Percentiles rank a stretch among this genome's conserved stretches.
These are phyloP conservation scores for Solanum pennellii DNA, from an alignment of 257 asterid genomes.

Conservation along the genomic window DNA sequence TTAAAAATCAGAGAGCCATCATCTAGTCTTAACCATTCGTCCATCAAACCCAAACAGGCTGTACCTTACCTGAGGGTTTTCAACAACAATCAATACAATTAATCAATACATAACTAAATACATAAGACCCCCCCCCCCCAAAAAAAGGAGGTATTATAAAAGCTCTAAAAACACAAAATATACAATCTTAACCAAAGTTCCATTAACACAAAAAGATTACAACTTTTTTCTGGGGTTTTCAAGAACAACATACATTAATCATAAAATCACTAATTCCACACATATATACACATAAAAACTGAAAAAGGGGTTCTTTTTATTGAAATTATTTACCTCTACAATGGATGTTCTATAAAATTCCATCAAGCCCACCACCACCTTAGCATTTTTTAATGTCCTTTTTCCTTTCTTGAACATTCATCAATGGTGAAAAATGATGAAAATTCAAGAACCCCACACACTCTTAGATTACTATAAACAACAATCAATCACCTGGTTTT, in stretches of 20 bases:
- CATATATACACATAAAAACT: not conserved
- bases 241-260: not conserved
- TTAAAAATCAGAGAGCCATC: constrained; percentile 7
- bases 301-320: not conserved
- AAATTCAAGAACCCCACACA: not conserved
- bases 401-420: not conserved
- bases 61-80: not conserved
- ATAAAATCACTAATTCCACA: not conserved
- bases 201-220: constrained; percentile 18
- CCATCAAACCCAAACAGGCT: constrained; percentile 26
- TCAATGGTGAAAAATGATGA: not conserved
- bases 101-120: not conserved
- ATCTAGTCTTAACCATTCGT: constrained; percentile 26
- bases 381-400: not conserved
- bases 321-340: not conserved
- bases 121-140: not conserved
- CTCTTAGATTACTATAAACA: not conserved
- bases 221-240: not conserved
- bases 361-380: not conserved
- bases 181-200: constrained; percentile 17
- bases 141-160: not conserved
- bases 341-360: not conserved
- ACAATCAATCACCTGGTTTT: not conserved
- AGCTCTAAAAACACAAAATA: not conserved
- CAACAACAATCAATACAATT: not conserved